phyloP scores from a whole-genome alignment of 2,329 filamentous ascomycete species.

The Graphium sp. region DNA sequence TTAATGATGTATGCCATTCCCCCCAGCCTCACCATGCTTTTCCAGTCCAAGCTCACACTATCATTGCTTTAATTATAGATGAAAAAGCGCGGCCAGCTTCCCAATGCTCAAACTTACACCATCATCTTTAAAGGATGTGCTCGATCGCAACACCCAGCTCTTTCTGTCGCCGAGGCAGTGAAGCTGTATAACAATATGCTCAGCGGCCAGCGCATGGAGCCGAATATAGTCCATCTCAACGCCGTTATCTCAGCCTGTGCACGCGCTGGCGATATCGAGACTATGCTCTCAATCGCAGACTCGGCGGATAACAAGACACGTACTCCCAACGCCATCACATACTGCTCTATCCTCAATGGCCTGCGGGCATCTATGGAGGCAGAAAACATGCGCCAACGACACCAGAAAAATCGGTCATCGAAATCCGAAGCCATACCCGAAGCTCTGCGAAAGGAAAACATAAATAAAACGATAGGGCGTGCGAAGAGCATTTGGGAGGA shows the following conservation, averaged over 20 bases:
- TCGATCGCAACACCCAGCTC: constrained; percentile 34
- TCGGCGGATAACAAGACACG: constrained; percentile 48
- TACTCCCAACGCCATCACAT: constrained; percentile 54
- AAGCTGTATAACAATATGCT: constrained; percentile 64
- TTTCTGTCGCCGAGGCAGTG: constrained; percentile 51
- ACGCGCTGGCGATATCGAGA: constrained; percentile 57
- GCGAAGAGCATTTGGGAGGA: constrained; percentile 69
- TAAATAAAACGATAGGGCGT: constrained; percentile 37
- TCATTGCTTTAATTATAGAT: constrained; percentile 39
- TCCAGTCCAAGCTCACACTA: constrained; percentile 7
- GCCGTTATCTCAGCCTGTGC: constrained; percentile 73
- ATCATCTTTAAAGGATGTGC: constrained; percentile 65
- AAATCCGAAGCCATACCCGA: too few species aligned
- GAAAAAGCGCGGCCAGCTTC: constrained; percentile 79
- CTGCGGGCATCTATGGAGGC: constrained; percentile 33
- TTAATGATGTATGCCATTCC: constrained; percentile 53
- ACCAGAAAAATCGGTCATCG: constrained; percentile 11
- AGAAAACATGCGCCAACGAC: constrained; percentile 10
- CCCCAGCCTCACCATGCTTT: constrained; percentile 3
- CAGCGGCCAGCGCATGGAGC: constrained; percentile 43
- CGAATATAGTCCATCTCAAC: constrained; percentile 73
- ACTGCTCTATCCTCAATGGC: constrained; percentile 67
- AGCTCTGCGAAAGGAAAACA: constrained; percentile 13
- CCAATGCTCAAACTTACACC: constrained; percentile 71
- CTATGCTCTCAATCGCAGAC: constrained; percentile 61